A percentile compares a stretch with the other conserved stretches of the same genome.
These are phyloP conservation scores for Nannochloropsis gaditana DNA, from an alignment of 108 stramenopile species.

Conservation along the genomic window DNA sequence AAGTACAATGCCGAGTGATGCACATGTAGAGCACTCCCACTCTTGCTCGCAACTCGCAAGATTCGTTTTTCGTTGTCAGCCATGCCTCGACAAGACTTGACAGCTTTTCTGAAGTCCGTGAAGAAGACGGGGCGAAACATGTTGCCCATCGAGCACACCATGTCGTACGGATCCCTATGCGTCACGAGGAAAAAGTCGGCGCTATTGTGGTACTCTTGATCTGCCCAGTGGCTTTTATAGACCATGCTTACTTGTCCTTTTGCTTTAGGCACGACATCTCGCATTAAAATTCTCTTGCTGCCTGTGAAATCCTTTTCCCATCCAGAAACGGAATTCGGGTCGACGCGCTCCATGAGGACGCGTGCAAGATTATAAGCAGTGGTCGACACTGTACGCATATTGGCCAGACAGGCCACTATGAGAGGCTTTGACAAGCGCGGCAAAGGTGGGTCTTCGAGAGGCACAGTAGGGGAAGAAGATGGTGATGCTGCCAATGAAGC, in stretches of 20 bases:
- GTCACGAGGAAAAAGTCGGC: not conserved
- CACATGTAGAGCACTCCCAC: not conserved
- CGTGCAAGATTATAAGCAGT: slow-evolving; percentile 9
- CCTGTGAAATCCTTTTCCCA: not conserved
- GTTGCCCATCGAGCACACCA: slow-evolving; percentile 6
- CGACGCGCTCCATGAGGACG: not conserved
- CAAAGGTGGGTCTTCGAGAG: not conserved
- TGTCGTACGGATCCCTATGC: not conserved
- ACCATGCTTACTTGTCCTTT: not conserved
- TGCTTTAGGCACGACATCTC: not conserved
- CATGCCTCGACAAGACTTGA: not conserved
- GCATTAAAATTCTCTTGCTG: not conserved
- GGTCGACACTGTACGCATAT: not conserved
- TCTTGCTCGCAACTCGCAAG: not conserved
- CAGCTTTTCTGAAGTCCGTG: not conserved
- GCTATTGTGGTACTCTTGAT: not conserved
- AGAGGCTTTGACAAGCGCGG: not conserved
- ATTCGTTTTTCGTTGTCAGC: not conserved
- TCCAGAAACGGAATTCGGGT: not conserved
- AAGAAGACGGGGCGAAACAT: slow-evolving; percentile 1
- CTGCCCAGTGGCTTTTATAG: not conserved
- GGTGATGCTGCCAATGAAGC: no score
- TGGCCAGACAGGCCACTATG: not conserved
- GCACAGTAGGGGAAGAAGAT: no score
- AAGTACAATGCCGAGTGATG: not conserved